Percentiles rank a stretch among this genome's conserved stretches.
These are phyloP conservation scores for Elsinoe australis DNA, from an alignment of 2,329 filamentous ascomycete species.

Conservation along the genomic window DNA sequence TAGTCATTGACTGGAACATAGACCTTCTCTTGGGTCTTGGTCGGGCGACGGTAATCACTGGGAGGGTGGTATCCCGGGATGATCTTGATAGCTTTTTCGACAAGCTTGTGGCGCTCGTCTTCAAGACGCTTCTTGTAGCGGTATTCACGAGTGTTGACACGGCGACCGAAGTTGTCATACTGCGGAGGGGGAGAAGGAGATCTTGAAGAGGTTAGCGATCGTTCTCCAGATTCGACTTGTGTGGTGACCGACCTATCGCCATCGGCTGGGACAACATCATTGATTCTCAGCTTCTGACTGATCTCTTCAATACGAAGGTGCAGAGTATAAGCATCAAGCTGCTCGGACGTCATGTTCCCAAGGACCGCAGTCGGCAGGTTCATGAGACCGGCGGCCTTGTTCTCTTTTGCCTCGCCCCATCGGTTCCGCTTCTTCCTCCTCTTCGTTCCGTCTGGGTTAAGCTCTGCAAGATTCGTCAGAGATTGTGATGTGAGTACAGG, in stretches of 20 bases:
- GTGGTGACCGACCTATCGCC: conserved; percentile 69
- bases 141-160: conserved; percentile 98
- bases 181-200: conserved; percentile 93
- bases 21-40: conserved; percentile 99
- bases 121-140: conserved; percentile 96
- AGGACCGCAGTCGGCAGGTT: conserved; percentile 92
- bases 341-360: conserved; percentile 96
- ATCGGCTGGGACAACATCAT: conserved; percentile 95
- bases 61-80: conserved; percentile 99
- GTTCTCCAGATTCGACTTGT: conserved; percentile 17
- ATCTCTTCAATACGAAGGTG: conserved; percentile 98
- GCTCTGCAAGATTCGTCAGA: conserved; percentile 25
- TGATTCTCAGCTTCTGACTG: conserved; percentile 96
- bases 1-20: conserved; percentile 99
- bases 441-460: conserved; percentile 62
- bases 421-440: conserved; percentile 97
- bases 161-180: conserved; percentile 98
- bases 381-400: conserved; percentile 97
- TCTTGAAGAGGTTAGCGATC: conserved; percentile 41
- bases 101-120: conserved; percentile 96
- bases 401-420: conserved; percentile 95
- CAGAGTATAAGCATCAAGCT: conserved; percentile 92
- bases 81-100: conserved; percentile 98
- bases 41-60: conserved; percentile 94
- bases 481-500: conserved; percentile 20